Conservation (phyloP, 352 stramenopile genomes). For the Globisporangium carolinianum region DNA sequence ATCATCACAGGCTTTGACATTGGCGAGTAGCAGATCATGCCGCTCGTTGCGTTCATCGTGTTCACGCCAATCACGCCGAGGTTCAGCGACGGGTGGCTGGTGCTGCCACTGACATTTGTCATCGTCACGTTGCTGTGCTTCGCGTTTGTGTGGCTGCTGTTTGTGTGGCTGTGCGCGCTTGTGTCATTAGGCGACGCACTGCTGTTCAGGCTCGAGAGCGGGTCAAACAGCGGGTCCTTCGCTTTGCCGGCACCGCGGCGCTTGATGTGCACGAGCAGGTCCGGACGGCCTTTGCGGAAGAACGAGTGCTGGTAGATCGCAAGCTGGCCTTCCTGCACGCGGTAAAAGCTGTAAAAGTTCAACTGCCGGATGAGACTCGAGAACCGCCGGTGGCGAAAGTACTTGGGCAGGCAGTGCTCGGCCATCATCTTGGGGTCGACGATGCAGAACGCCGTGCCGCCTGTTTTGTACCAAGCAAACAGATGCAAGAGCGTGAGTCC, state of each 20-base stretch:
- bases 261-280: constrained; percentile 82
- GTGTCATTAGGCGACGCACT: neutral
- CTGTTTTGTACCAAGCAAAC: constrained; percentile 18
- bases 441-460: constrained; percentile 87
- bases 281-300: constrained; percentile 75
- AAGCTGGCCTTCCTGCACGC: constrained; percentile 78
- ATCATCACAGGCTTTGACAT: constrained; percentile 73
- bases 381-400: constrained; percentile 87
- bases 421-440: constrained; percentile 87
- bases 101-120: neutral
- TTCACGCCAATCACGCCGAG: constrained; percentile 19
- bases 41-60: constrained; percentile 19
- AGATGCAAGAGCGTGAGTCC: neutral
- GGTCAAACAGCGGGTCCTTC: constrained; percentile 83
- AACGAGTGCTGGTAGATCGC: constrained; percentile 85
- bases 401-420: constrained; percentile 85
- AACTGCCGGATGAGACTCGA: constrained; percentile 87
- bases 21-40: constrained; percentile 62
- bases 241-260: constrained; percentile 73
- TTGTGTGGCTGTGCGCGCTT: neutral
- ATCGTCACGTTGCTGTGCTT: neutral
- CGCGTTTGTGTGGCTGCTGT: neutral
- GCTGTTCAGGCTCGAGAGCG: constrained; percentile 23
- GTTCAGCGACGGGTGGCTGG: constrained; percentile 11
- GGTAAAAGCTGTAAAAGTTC: constrained; percentile 92